phyloP scores from a whole-genome alignment of 2,329 filamentous ascomycete genomes.

The Penicillium sp. region DNA sequence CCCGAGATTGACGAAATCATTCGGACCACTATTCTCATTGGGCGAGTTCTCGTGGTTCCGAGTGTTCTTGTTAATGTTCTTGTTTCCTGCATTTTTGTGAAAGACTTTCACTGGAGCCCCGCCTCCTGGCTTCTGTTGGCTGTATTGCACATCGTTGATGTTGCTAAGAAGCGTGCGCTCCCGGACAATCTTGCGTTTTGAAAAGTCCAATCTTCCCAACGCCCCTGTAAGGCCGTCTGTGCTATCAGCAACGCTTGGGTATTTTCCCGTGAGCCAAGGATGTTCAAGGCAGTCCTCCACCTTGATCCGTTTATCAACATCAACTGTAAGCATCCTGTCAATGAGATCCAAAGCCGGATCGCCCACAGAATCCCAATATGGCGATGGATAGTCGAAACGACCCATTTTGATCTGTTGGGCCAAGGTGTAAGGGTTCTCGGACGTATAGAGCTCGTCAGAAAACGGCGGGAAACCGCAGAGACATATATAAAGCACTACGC shows the following conservation, averaged over 20 bases:
- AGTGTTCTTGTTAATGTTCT: slow-evolving; percentile 47
- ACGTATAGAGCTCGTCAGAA: slow-evolving; percentile 85
- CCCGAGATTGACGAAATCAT: slow-evolving; percentile 83
- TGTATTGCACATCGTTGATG: slow-evolving; percentile 75
- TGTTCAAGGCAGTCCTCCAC: slow-evolving; percentile 91
- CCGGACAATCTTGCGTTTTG: slow-evolving; percentile 75
- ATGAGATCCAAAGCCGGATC: slow-evolving; percentile 91
- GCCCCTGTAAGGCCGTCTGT: slow-evolving; percentile 92
- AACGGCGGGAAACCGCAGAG: slow-evolving; percentile 97
- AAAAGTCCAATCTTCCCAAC: slow-evolving; percentile 80
- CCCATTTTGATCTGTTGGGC: slow-evolving; percentile 89
- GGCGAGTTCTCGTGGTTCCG: slow-evolving; percentile 65
- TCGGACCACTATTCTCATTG: slow-evolving; percentile 67
- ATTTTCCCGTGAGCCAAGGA: slow-evolving; percentile 77
- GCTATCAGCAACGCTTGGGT: slow-evolving; percentile 74
- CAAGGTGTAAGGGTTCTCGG: slow-evolving; percentile 82
- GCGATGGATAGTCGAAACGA: slow-evolving; percentile 91
- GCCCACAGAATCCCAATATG: slow-evolving; percentile 90
- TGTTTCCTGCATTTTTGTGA: slow-evolving; percentile 67
- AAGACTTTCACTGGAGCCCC: slow-evolving; percentile 73
- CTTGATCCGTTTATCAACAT: slow-evolving; percentile 80
- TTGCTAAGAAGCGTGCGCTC: slow-evolving; percentile 85
- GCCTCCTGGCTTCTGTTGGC: slow-evolving; percentile 60
- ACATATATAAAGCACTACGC: slow-evolving; percentile 97
- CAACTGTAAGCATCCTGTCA: slow-evolving; percentile 90